Percentiles rank a stretch among this genome's conserved stretches.
phyloP scores from a whole-genome alignment of 169 alveolate species.

The Toxoplasma gondii region DNA sequence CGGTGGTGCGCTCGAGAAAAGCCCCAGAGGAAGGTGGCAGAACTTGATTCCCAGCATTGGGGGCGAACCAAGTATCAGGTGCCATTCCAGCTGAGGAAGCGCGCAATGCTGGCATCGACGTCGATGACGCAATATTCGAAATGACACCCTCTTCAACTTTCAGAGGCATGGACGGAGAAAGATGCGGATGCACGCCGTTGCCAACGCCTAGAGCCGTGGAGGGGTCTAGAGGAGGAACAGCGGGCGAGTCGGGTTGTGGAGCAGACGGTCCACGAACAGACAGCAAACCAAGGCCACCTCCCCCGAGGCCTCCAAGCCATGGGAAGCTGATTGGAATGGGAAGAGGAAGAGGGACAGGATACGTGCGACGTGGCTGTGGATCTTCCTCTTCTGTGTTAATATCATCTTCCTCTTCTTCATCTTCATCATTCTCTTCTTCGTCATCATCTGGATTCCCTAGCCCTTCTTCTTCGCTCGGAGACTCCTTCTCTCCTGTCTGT shows the following conservation, averaged over 20 bases:
- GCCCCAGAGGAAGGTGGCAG: neutral
- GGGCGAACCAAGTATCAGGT: neutral
- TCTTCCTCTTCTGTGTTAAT: neutral
- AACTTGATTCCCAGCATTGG: neutral
- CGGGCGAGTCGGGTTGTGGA: neutral
- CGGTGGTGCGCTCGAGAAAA: neutral
- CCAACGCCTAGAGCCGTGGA: neutral
- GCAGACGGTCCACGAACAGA: neutral
- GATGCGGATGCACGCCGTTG: neutral
- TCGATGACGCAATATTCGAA: neutral
- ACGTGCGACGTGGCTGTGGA: neutral
- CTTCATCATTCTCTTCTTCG: neutral
- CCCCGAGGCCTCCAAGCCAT: neutral
- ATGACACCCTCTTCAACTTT: neutral
- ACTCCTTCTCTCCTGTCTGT: neutral
- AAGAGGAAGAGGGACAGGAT: slow-evolving; percentile 1
- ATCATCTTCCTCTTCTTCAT: neutral
- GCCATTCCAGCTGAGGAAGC: neutral
- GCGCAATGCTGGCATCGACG: neutral
- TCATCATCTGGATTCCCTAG: neutral
- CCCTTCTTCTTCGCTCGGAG: neutral
- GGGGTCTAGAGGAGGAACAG: neutral
- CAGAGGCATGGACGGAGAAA: neutral
- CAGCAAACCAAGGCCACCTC: slow-evolving; percentile 1
- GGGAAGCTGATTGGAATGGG: slow-evolving; percentile 17